Percentiles rank a stretch among this genome's conserved stretches.
These are phyloP conservation scores for Cryptosporidium sp. DNA, from an alignment of 169 alveolate species.

Conservation along the genomic window DNA sequence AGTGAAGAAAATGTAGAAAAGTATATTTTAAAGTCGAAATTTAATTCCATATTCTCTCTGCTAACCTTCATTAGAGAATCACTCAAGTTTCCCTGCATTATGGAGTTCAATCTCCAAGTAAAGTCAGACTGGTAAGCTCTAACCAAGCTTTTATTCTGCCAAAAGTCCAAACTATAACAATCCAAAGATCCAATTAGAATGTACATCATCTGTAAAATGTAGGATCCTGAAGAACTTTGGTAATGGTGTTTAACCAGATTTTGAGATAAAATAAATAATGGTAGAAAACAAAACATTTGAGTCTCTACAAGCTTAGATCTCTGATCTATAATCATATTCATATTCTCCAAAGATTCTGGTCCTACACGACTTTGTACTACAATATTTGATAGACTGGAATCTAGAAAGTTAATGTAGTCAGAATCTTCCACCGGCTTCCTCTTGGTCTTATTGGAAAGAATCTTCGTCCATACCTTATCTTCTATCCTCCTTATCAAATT, in stretches of 20 bases:
- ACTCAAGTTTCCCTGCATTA: conserved; percentile 22
- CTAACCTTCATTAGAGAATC: not conserved
- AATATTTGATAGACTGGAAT: conserved; percentile 15
- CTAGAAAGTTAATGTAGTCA: not conserved
- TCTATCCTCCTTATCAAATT: conserved; percentile 5
- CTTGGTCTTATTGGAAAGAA: not conserved
- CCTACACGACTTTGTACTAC: not conserved
- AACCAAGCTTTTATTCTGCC: not conserved
- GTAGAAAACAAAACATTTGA: conserved; percentile 20
- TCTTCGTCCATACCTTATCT: conserved; percentile 21
- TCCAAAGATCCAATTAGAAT: conserved; percentile 5
- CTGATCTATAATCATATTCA: conserved; percentile 1
- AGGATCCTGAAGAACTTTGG: not conserved
- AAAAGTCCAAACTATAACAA: conserved; percentile 3
- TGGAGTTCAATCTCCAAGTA: conserved; percentile 9
- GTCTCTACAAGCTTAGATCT: conserved; percentile 18
- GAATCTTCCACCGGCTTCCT: not conserved
- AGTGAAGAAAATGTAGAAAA: conserved; percentile 34
- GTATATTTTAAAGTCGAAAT: not conserved
- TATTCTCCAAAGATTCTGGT: not conserved
- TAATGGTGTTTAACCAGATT: not conserved
- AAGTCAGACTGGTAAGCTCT: conserved; percentile 1
- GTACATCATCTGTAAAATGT: conserved; percentile 11
- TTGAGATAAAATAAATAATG: conserved; percentile 6
- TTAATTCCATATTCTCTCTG: not conserved